Evolutionary conservation across 164 flowering plant species (phyloP), one percentile per base, ranked within the genome.

Genomic region (Vitis rupestris): DNA sequence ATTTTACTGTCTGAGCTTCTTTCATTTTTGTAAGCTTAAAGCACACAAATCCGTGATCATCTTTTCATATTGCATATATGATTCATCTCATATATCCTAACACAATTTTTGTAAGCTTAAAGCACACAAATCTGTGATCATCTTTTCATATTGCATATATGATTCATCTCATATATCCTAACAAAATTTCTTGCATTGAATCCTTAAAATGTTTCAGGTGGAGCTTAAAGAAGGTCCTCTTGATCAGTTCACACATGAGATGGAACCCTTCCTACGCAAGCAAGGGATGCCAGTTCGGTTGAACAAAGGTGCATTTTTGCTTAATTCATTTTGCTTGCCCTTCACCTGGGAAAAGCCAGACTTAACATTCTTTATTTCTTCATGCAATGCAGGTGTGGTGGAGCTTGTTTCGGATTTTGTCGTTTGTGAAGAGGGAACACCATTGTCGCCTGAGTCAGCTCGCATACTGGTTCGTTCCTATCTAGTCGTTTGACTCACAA

Each of bases 281-380:
- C 99, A 91, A 80, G 99, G 97, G 59, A 84, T 94, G 97, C 99
- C 97, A 74, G 98, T 92, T 66, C 87, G 95, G 30, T 80, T 94
- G 78, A 94, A 90, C 76, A 93, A 88, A 86, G 97, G 99, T 94
- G 9, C 3, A 3, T 61, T 12, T 5, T 65, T 70, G 68, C 55
- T 63, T 68, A 15, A 23, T 23, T 2, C 27, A 53, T 62, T 60
- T 2, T 70, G 17, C n/a, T 62, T 2, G 3, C 30, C 29, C 0
- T 15, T 12, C 50, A 9, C 27, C 60, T 19, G 11, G 14, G 8
- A 23, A 19, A n/a, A n/a, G 16, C 16, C 23, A 9, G 44, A 1
- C 48, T 59, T 16, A 12, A 7, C n/a, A 31, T 54, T 64, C 55
- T 19, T 54, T 3, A 37, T 37, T 67, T 60, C 14, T 66, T 55